These are phyloP conservation scores for Dendrobium huoshanense DNA, from an alignment of 106 monocot species.

Conservation along the genomic window DNA sequence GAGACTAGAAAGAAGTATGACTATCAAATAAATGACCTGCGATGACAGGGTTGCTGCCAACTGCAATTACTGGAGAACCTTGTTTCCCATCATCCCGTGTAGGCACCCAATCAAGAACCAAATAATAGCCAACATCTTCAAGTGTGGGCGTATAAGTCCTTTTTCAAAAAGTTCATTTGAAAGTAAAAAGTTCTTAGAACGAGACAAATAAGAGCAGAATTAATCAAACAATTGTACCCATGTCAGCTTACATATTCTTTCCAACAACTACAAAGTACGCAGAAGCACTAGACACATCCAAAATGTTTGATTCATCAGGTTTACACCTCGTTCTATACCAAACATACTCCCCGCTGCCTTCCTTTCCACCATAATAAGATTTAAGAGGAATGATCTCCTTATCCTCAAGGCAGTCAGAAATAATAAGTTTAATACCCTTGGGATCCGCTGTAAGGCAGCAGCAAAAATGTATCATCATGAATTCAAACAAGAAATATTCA, in stretches of 20 bases:
- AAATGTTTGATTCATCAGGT: conserved; percentile 27
- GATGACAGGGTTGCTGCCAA: conserved; percentile 59
- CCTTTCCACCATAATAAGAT: conserved; percentile 87
- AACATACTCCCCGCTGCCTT: conserved; percentile 62
- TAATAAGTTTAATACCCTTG: conserved; percentile 59
- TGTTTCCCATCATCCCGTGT: conserved; percentile 75
- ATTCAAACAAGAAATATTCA: neutral
- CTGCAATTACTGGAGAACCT: conserved; percentile 58
- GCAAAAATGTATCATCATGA: neutral
- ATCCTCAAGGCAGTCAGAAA: conserved; percentile 76
- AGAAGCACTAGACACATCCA: conserved; percentile 17
- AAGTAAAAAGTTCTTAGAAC: neutral
- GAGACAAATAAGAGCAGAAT: neutral
- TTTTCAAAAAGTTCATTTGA: conserved; percentile 10
- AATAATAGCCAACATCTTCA: conserved; percentile 74
- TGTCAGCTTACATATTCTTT: conserved; percentile 50
- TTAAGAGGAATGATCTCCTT: conserved; percentile 68
- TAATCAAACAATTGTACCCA: neutral
- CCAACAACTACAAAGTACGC: conserved; percentile 48
- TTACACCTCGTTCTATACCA: conserved; percentile 81
- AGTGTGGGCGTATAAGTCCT: conserved; percentile 85
- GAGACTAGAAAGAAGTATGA: neutral
- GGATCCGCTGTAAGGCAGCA: conserved; percentile 53
- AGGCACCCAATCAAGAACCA: conserved; percentile 78
- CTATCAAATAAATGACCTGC: conserved; percentile 52